phyloP scores from a whole-genome alignment of 2,329 filamentous ascomycete species.

The Clonostachys sp. region DNA sequence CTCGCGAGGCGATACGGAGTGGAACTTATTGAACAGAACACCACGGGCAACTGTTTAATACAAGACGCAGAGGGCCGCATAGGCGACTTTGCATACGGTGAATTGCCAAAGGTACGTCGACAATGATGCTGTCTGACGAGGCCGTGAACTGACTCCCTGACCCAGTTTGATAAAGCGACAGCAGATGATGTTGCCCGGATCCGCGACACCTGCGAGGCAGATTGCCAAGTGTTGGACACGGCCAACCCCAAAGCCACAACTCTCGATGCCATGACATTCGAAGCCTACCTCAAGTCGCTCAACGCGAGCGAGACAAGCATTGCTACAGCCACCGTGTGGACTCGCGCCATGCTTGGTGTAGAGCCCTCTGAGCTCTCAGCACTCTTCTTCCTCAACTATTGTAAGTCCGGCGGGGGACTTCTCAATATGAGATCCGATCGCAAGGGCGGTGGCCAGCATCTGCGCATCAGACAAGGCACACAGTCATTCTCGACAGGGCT shows the following conservation, averaged over 20 bases:
- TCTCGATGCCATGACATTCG: conserved; percentile 18
- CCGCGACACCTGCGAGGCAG: conserved; percentile 17
- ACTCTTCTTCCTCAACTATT: conserved; percentile 51
- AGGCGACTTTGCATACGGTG: conserved; percentile 10
- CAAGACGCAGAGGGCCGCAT: conserved; percentile 27
- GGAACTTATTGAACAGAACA: conserved; percentile 42
- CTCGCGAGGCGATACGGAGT: conserved; percentile 29
- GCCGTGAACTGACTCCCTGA: neutral
- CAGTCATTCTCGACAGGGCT: conserved; percentile 31
- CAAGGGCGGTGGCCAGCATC: conserved; percentile 46
- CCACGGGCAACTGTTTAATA: conserved; percentile 33
- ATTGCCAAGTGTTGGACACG: conserved; percentile 16
- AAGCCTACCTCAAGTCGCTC: conserved; percentile 16
- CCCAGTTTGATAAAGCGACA: conserved; percentile 2
- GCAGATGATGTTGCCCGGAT: conserved; percentile 5
- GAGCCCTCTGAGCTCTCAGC: conserved; percentile 44
- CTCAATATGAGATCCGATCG: conserved; percentile 46
- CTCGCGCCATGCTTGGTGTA: conserved; percentile 43
- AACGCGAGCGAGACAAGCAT: conserved; percentile 16
- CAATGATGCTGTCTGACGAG: neutral
- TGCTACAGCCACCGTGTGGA: conserved; percentile 35
- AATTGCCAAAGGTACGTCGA: conserved; percentile 11
- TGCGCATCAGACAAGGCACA: conserved; percentile 42
- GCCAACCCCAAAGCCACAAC: conserved; percentile 8
- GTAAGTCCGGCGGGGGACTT: conserved; percentile 45